phyloP scores from a whole-genome alignment of 2,329 filamentous ascomycete species.

The Hypoxylon sp. region DNA sequence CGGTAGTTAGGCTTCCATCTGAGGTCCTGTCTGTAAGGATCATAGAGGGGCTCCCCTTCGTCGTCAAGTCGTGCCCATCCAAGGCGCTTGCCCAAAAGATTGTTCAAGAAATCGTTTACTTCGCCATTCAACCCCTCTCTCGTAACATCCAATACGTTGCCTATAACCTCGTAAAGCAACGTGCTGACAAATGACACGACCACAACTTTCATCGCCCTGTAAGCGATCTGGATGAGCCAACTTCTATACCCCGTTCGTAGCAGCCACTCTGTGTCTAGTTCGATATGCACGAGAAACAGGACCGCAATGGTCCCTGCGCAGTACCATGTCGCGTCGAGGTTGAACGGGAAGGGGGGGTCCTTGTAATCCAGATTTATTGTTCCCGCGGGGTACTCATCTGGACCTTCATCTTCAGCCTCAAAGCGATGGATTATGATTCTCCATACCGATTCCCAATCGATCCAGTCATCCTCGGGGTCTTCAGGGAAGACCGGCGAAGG shows the following conservation, averaged over 20 bases:
- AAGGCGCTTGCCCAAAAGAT: conserved; percentile 9
- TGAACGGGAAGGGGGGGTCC: conserved; percentile 34
- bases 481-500: background rate
- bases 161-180: conserved; percentile 34
- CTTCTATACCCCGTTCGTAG: conserved; percentile 8
- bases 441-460: conserved; percentile 25
- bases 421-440: conserved; percentile 32
- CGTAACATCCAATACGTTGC: conserved; percentile 11
- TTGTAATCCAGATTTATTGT: conserved; percentile 14
- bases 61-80: conserved; percentile 22
- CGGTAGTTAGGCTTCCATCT: too few species aligned
- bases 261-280: conserved; percentile 28
- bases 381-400: background rate
- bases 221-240: conserved; percentile 29
- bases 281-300: conserved; percentile 24
- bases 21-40: too few species aligned
- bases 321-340: conserved; percentile 30
- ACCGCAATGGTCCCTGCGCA: conserved; percentile 24
- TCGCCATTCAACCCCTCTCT: background rate
- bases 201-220: conserved; percentile 26
- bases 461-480: background rate
- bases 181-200: conserved; percentile 36
- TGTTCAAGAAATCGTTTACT: conserved; percentile 7
- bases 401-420: too few species aligned
- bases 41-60: too few species aligned